Evolutionary conservation across 352 stramenopile species (phyloP).

Genomic region (Phytopythium oedochilum): DNA sequence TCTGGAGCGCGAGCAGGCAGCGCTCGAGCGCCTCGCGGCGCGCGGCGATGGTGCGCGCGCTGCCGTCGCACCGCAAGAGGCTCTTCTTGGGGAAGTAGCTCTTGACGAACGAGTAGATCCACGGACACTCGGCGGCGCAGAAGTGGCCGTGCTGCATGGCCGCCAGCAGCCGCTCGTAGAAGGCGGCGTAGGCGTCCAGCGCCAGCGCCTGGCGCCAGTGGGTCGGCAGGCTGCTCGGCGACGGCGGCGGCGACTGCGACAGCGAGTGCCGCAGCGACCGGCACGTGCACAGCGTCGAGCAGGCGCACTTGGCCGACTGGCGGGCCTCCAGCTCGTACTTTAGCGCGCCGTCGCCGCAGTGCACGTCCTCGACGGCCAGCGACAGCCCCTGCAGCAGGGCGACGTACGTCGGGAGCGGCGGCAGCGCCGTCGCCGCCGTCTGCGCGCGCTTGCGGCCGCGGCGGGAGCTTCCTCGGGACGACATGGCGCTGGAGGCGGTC

Average conservation of each 20-base stretch:
- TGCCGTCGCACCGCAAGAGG: constrained; percentile 42
- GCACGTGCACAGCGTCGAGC: not conserved
- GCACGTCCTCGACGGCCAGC: constrained; percentile 11
- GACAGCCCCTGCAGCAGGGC: constrained; percentile 17
- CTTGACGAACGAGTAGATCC: constrained; percentile 68
- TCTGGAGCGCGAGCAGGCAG: constrained; percentile 52
- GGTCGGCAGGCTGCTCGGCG: not conserved
- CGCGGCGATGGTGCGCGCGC: constrained; percentile 29
- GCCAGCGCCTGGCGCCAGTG: constrained; percentile 12
- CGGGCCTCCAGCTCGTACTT: constrained; percentile 18
- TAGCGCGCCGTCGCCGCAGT: constrained; percentile 6
- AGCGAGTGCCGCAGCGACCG: not conserved
- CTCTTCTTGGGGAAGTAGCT: constrained; percentile 75
- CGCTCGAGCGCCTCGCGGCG: constrained; percentile 45
- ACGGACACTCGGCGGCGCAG: constrained; percentile 64
- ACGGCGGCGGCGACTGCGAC: no score
- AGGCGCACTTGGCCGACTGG: not conserved
- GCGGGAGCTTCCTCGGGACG: constrained; percentile 2
- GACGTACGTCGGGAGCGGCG: constrained; percentile 20
- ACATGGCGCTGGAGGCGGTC: not conserved
- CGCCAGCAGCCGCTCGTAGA: constrained; percentile 50
- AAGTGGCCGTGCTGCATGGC: constrained; percentile 66
- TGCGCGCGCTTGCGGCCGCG: constrained; percentile 15
- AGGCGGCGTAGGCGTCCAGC: constrained; percentile 21
- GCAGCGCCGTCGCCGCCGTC: not conserved